Base-by-base conservation (phyloP, 2,329 filamentous ascomycete genomes). In the Fusarium odoratissimum region DNA sequence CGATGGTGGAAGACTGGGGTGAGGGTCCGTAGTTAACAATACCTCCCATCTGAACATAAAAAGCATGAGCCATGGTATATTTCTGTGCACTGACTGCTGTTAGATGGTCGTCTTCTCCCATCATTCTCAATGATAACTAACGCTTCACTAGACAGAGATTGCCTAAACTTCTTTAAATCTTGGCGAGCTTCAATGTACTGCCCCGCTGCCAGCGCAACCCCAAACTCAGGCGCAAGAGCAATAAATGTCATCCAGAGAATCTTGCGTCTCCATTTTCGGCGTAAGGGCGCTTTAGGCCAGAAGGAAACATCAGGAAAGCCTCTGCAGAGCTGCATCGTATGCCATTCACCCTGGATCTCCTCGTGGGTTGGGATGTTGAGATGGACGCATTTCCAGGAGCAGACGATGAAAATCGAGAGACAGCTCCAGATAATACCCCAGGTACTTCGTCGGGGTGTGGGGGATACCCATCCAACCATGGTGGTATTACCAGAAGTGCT, bases 311-410 rank as follows among this genome's bases (percentile, higher is more conserved):
- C 33, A 2, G 21, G 17, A 0, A 59, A 1, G 5, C 3, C 1
- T 1, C 1, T 21, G 3, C 25, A 59, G 0, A 59, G 0, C 0
- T 19, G 25, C 0, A 59, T 0, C 0, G 35, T 52, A 8, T 59
- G 35, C 56, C 56, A 59, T 33, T 33, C 35, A 0, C 44, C 56
- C 19, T 41, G 35, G 0, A 52, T 40, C 28, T 60, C 56, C 0
- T 41, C 17, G 3, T 60, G 45, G 0, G 35, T 33, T 6, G 56
- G 56, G n/a, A 60, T 60, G 4, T 60, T 60, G 2, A 52, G 44
- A 19, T 60, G 56, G 1, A 60, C 56, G 3, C 45, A 60, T 28
- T 60, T 60, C 56, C 56, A 60, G 0, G 56, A 52, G 0, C 56
- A 60, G 1, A 60, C 17, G 0, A 60, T 41, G 3, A 52, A 60